Base-by-base conservation (phyloP, 345 rosid genomes). In the Pistacia integerrima region DNA sequence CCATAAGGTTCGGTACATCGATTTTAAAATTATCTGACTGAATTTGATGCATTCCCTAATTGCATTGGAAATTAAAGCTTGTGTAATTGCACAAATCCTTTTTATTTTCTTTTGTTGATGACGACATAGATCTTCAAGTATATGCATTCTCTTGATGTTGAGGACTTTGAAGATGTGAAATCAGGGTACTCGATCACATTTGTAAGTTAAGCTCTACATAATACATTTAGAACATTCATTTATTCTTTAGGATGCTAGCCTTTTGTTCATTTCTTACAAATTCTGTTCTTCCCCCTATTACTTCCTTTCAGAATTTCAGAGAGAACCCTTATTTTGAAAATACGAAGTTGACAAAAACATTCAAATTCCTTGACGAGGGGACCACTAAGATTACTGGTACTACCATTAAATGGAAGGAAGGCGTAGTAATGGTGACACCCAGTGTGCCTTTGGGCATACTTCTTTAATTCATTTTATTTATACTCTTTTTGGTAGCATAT, bases 91-190 rank as follows among this genome's bases (percentile, higher is more conserved):
- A 36, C 49, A 70, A 51, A 36, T n/a, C 20, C 36, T 6, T 46
- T 57, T 57, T 38, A 5, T 25, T 70, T 36, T 56, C 52, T 48
- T 64, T 73, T 70, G 13, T 20, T 60, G 20, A 12, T 49, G 25
- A 54, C 33, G 25, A 54, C n/a, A 4, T 64, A 84, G 87, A 80
- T 84, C 67, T 79, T 84, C 63, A 84, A 84, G 68, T 41, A 77
- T 46, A 59, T 84, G 44, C 60, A 54, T 52, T 84, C 87, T 54
- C 61, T 84, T 67, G 85, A 84, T 22, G 85, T 84, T 46, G 85
- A 82, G 77, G 87, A 84, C 70, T 79, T 74, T 44, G 82, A 84
- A 79, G 87, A 84, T 54, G 75, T 82, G 67, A 84, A 84, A 69
- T 79, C 80, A 48, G 87, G 87, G 35, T 84, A 84, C 64, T 77